These are phyloP conservation scores for Aspergillus fischeri DNA, from an alignment of 2,329 filamentous ascomycete species.

Conservation along the genomic window DNA sequence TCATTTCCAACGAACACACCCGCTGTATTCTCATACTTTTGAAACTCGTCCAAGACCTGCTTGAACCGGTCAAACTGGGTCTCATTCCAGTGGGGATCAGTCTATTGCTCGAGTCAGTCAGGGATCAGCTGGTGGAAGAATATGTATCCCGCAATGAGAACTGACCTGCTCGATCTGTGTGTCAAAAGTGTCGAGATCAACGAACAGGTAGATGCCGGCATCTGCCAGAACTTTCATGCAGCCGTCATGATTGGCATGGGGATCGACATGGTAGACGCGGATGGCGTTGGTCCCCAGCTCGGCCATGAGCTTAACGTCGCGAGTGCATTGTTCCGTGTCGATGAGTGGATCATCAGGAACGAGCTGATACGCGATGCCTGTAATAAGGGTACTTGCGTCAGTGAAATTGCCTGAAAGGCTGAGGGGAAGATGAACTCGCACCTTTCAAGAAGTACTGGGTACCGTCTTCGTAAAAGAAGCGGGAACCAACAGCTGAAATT, in stretches of 20 bases:
- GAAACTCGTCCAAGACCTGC: conserved; percentile 72
- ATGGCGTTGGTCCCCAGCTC: conserved; percentile 77
- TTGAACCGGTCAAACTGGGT: conserved; percentile 66
- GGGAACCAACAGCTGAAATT: conserved; percentile 65
- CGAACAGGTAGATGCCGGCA: conserved; percentile 76
- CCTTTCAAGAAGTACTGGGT: conserved; percentile 83
- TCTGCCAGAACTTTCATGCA: conserved; percentile 80
- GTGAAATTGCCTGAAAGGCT: conserved; percentile 1
- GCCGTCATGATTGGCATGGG: conserved; percentile 63
- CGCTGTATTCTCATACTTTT: conserved; percentile 71
- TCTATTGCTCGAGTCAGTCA: conserved; percentile 35
- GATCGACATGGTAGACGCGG: conserved; percentile 83
- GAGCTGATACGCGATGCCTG: conserved; percentile 70
- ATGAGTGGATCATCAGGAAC: conserved; percentile 70
- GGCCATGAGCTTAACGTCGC: conserved; percentile 74
- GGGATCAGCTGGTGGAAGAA: not conserved
- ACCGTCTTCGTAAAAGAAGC: conserved; percentile 79
- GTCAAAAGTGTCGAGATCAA: conserved; percentile 64
- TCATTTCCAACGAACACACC: conserved; percentile 89
- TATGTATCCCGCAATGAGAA: not conserved
- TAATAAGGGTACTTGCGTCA: conserved; percentile 1
- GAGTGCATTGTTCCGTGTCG: conserved; percentile 69
- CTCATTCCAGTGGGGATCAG: conserved; percentile 65
- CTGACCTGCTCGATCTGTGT: conserved; percentile 42
- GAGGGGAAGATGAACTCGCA: conserved; percentile 30